Percentiles rank a stretch among this genome's conserved stretches.
These are phyloP conservation scores for Alternaria rosae DNA, from an alignment of 2,329 filamentous ascomycete genomes.

Conservation along the genomic window DNA sequence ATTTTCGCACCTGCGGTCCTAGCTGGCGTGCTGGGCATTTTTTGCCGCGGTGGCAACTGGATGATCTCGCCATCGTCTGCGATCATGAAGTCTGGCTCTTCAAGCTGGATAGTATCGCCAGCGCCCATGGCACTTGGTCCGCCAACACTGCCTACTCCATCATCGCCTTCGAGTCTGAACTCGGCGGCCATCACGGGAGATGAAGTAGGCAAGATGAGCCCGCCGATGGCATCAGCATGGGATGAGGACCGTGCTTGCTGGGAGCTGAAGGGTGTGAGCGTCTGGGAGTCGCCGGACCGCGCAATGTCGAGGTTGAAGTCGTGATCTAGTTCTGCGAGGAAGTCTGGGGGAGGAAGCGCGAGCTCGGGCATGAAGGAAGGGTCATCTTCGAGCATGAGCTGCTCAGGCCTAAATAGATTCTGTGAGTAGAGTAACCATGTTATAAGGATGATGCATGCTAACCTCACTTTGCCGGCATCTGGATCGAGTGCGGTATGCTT, in stretches of 20 bases:
- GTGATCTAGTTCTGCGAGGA: constrained; percentile 57
- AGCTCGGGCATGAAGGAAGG: constrained; percentile 77
- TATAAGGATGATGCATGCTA: constrained; percentile 34
- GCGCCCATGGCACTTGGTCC: constrained; percentile 35
- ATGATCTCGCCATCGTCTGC: constrained; percentile 68
- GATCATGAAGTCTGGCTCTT: constrained; percentile 66
- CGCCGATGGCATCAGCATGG: constrained; percentile 28
- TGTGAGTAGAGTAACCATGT: constrained; percentile 7
- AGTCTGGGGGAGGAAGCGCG: constrained; percentile 65
- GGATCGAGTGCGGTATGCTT: constrained; percentile 70
- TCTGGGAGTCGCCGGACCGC: constrained; percentile 47
- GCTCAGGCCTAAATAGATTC: constrained; percentile 66
- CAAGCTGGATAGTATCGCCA: constrained; percentile 53
- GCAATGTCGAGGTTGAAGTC: constrained; percentile 45
- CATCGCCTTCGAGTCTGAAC: constrained; percentile 53
- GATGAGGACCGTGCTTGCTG: constrained; percentile 35
- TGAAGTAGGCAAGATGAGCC: constrained; percentile 59
- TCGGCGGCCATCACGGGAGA: constrained; percentile 52
- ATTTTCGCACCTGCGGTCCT: constrained; percentile 17
- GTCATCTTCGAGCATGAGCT: constrained; percentile 82
- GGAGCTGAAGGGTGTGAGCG: constrained; percentile 44
- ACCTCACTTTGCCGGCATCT: constrained; percentile 76
- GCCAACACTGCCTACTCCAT: constrained; percentile 48
- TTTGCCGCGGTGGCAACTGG: constrained; percentile 48
- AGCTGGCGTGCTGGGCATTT: constrained; percentile 23